Evolutionary conservation across 345 rosid genomes (phyloP).

Genomic region (Erodium maritimum): DNA sequence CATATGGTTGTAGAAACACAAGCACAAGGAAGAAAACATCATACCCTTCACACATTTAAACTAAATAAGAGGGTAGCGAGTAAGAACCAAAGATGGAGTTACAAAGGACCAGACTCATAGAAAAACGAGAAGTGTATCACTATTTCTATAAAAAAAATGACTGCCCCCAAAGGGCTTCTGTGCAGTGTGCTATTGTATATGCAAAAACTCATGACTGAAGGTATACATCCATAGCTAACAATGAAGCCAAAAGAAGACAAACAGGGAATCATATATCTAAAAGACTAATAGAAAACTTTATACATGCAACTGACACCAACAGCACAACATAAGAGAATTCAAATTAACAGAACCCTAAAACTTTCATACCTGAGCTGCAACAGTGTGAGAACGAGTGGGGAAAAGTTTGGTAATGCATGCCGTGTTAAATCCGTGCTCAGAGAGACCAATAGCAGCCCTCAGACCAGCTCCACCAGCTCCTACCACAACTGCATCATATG

Average conservation of each 20-base stretch:
- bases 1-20: neutral
- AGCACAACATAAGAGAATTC: neutral
- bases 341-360: neutral
- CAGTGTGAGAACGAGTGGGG: conserved; percentile 93
- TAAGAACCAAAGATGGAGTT: neutral
- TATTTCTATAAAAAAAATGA: no score
- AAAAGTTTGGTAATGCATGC: conserved; percentile 99
- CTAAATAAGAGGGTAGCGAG: neutral
- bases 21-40: neutral
- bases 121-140: neutral
- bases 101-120: neutral
- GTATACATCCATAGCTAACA: no score
- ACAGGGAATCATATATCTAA: neutral
- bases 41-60: neutral
- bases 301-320: neutral
- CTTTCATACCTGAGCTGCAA: conserved; percentile 81
- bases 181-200: neutral
- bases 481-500: conserved; percentile 87
- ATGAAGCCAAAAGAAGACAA: neutral
- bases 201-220: neutral
- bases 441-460: conserved; percentile 92
- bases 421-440: conserved; percentile 97
- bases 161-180: neutral
- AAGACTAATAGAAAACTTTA: neutral
- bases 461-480: conserved; percentile 99